Evolutionary conservation across 371 early-diverging fungal species (phyloP).

Genomic region (Rhizopus stolonifer): DNA sequence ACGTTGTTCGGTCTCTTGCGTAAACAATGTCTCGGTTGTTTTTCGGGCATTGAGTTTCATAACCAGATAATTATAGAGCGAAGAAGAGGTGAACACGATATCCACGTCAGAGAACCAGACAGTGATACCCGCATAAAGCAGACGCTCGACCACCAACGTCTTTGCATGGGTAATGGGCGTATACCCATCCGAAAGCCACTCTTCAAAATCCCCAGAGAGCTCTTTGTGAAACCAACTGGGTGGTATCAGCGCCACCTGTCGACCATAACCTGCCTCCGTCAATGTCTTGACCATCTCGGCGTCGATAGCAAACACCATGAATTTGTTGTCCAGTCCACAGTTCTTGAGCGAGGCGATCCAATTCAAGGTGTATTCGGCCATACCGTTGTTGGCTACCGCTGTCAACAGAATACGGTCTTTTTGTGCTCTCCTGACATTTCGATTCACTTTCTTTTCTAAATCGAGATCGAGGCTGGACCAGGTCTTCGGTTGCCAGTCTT

Average conservation of each 20-base stretch:
- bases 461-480: constrained; percentile 17
- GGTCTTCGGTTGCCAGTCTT: constrained; percentile 24
- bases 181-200: constrained; percentile 28
- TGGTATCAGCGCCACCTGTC: constrained; percentile 33
- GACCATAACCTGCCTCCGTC: constrained; percentile 23
- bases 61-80: constrained; percentile 40
- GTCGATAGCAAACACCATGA: constrained; percentile 40
- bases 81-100: constrained; percentile 44
- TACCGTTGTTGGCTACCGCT: constrained; percentile 39
- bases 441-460: constrained; percentile 11
- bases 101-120: constrained; percentile 57
- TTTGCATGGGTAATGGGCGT: constrained; percentile 39
- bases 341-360: constrained; percentile 39
- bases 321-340: constrained; percentile 27
- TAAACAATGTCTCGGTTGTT: constrained; percentile 37
- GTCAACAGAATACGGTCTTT: constrained; percentile 29
- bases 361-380: constrained; percentile 42
- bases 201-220: constrained; percentile 26
- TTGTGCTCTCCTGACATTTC: constrained; percentile 9
- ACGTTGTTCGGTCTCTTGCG: constrained; percentile 46
- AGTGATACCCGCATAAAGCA: constrained; percentile 33
- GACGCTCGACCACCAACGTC: constrained; percentile 36
- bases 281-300: constrained; percentile 24
- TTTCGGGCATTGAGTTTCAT: constrained; percentile 35
- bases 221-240: constrained; percentile 33